Evolutionary conservation across 805 yeast species (phyloP).

Genomic region (Starmerella apicola): DNA sequence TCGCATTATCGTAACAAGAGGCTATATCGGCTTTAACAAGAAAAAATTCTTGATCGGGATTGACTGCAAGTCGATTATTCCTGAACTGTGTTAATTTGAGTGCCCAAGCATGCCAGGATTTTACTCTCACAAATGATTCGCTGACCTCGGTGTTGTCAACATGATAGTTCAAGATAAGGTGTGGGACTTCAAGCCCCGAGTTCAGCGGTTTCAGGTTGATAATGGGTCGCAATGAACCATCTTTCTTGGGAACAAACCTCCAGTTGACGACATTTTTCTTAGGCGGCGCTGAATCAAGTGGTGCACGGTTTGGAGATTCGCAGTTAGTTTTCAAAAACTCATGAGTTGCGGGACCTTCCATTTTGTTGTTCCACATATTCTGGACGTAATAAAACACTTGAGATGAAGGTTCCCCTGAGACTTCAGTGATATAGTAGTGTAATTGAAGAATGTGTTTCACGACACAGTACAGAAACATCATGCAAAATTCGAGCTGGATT

Average conservation of each 20-base stretch:
- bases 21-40: constrained; percentile 63
- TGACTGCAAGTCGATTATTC: constrained; percentile 16
- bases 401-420: constrained; percentile 20
- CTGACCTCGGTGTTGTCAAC: constrained; percentile 27
- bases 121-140: background rate
- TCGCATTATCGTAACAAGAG: constrained; percentile 62
- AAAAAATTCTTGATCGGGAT: constrained; percentile 30
- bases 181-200: constrained; percentile 2
- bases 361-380: constrained; percentile 29
- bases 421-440: constrained; percentile 59
- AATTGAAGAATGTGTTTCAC: constrained; percentile 37
- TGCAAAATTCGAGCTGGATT: too few relatives aligned
- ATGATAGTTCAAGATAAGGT: constrained; percentile 28
- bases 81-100: constrained; percentile 31
- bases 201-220: constrained; percentile 17
- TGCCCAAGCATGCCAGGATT: constrained; percentile 32
- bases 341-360: constrained; percentile 27
- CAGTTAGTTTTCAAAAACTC: constrained; percentile 22
- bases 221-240: constrained; percentile 13
- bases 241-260: constrained; percentile 18
- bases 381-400: constrained; percentile 13
- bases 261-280: background rate
- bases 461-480: constrained; percentile 23
- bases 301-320: too few relatives aligned
- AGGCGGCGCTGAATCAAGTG: background rate